Evolutionary conservation across 306 rosid species (phyloP).

Genomic region (Fragaria nilgerrensis): DNA sequence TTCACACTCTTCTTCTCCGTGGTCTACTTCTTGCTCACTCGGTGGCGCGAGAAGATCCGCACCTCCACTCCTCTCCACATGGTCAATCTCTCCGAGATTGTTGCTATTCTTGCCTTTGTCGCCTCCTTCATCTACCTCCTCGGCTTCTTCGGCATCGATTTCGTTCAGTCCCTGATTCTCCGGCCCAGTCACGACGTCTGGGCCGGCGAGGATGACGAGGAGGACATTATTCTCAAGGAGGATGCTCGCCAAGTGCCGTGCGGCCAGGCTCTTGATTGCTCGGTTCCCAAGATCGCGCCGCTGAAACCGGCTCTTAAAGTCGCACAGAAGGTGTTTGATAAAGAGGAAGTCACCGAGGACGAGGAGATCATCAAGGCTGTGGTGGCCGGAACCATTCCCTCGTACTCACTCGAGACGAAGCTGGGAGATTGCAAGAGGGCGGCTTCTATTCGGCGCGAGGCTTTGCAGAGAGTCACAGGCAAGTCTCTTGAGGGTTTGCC

Average conservation of each 20-base stretch:
- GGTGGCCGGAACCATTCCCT: conserved; percentile 52
- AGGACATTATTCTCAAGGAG: conserved; percentile 38
- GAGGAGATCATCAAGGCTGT: conserved; percentile 58
- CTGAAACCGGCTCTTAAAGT: conserved; percentile 13
- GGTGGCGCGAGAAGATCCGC: conserved; percentile 91
- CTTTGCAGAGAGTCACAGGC: conserved; percentile 52
- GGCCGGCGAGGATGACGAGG: conserved; percentile 53
- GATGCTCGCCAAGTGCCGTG: conserved; percentile 44
- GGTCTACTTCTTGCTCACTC: conserved; percentile 65
- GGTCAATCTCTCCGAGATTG: conserved; percentile 61
- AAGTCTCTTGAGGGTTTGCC: conserved; percentile 62
- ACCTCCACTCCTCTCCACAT: conserved; percentile 76
- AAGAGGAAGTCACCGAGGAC: conserved; percentile 39
- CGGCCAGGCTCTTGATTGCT: conserved; percentile 37
- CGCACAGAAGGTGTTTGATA: conserved; percentile 22
- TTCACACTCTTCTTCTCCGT: conserved; percentile 78
- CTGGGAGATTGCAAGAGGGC: conserved; percentile 68
- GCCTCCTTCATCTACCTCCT: conserved; percentile 76
- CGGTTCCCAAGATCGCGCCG: conserved; percentile 28
- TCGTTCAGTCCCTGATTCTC: conserved; percentile 54
- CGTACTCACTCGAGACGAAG: conserved; percentile 64
- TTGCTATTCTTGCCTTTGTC: conserved; percentile 53
- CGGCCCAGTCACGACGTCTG: conserved; percentile 56
- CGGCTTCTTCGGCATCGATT: conserved; percentile 77
- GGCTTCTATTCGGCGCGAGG: conserved; percentile 62